Evolutionary conservation across 768 basidiomycete species (phyloP).

Genomic region (Boletus sp.): DNA sequence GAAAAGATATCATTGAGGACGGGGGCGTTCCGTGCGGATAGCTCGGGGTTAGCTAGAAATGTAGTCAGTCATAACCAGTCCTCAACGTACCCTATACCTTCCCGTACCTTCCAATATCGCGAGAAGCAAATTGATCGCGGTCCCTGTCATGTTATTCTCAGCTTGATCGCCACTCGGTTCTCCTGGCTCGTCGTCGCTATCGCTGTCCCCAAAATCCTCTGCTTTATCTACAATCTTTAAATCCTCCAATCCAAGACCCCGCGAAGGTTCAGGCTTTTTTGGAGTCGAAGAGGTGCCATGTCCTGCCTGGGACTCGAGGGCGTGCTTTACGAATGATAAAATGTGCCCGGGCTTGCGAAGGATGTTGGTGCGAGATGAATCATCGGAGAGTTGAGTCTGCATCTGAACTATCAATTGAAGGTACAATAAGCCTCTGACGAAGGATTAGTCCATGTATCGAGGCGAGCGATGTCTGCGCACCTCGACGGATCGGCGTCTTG

Average conservation of each 20-base stretch:
- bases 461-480: slow-evolving; percentile 9
- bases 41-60: slow-evolving; percentile 46
- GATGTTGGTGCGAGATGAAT: slow-evolving; percentile 55
- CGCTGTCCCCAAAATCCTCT: slow-evolving; percentile 45
- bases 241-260: slow-evolving; percentile 33
- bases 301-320: slow-evolving; percentile 48
- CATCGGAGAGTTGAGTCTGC: slow-evolving; percentile 63
- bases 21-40: slow-evolving; percentile 60
- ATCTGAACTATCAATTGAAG: slow-evolving; percentile 83
- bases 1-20: slow-evolving; percentile 70
- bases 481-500: slow-evolving; percentile 23
- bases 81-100: neutral
- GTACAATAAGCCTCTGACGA: slow-evolving; percentile 59
- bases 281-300: neutral
- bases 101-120: slow-evolving; percentile 80
- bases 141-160: slow-evolving; percentile 69
- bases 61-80: neutral
- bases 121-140: slow-evolving; percentile 77
- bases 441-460: slow-evolving; percentile 2
- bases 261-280: slow-evolving; percentile 4
- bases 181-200: slow-evolving; percentile 54
- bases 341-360: slow-evolving; percentile 65
- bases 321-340: slow-evolving; percentile 79
- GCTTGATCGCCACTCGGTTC: slow-evolving; percentile 37
- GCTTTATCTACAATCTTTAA: slow-evolving; percentile 38